phyloP scores from a whole-genome alignment of 140 eudicot genomes.

The Anethum foeniculum region DNA sequence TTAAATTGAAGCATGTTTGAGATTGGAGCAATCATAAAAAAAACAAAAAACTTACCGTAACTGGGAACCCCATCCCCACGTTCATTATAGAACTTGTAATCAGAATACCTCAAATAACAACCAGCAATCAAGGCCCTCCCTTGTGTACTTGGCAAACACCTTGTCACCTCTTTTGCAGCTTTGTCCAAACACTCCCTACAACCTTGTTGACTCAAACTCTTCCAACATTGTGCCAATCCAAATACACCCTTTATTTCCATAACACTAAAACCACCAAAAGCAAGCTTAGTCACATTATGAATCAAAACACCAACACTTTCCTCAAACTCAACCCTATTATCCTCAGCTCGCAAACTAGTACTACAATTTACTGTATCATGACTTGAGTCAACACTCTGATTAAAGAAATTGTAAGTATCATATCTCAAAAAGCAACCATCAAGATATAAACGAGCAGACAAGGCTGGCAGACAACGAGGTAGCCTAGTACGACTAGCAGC shows the following conservation, averaged over 20 bases:
- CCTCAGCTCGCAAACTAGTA: slow-evolving; percentile 13
- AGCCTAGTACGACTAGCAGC: slow-evolving; percentile 73
- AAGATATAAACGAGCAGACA: slow-evolving; percentile 50
- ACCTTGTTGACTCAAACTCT: slow-evolving; percentile 37
- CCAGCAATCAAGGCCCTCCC: slow-evolving; percentile 76
- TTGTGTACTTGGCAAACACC: slow-evolving; percentile 59
- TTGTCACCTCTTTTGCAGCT: slow-evolving; percentile 30
- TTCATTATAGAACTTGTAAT: slow-evolving; percentile 43
- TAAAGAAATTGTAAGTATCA: slow-evolving; percentile 43
- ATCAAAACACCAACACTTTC: slow-evolving; percentile 30
- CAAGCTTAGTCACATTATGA: slow-evolving; percentile 37
- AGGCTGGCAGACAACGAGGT: slow-evolving; percentile 60
- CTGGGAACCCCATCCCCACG: slow-evolving; percentile 6
- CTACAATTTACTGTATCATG: slow-evolving; percentile 40
- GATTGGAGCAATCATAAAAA: neutral
- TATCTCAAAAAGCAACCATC: slow-evolving; percentile 76
- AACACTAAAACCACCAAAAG: slow-evolving; percentile 48
- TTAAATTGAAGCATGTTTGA: neutral
- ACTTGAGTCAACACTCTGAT: slow-evolving; percentile 28
- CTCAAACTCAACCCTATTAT: slow-evolving; percentile 12
- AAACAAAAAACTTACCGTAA: slow-evolving; percentile 34
- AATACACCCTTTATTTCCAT: slow-evolving; percentile 46
- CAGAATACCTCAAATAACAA: slow-evolving; percentile 75
- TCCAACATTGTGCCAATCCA: slow-evolving; percentile 89
- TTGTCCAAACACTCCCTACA: slow-evolving; percentile 57